These are phyloP conservation scores for Paraconiothyrium brasiliense DNA, from an alignment of 2,329 filamentous ascomycete genomes.

Conservation along the genomic window DNA sequence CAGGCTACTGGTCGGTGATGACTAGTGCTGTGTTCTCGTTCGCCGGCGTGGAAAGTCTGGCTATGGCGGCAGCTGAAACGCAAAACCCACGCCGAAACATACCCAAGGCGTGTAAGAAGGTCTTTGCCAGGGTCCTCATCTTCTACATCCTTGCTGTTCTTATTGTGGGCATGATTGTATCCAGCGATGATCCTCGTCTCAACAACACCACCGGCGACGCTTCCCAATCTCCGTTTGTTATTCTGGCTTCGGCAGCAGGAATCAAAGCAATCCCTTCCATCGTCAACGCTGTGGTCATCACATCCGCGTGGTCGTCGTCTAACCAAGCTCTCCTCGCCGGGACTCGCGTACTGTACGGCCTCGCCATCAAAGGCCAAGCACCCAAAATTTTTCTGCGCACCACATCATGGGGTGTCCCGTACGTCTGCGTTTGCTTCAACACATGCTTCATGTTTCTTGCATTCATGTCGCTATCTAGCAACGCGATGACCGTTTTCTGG, in stretches of 20 bases:
- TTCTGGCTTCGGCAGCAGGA: slow-evolving; percentile 72
- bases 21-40: slow-evolving; percentile 58
- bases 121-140: slow-evolving; percentile 63
- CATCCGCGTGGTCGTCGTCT: slow-evolving; percentile 73
- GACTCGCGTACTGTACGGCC: slow-evolving; percentile 59
- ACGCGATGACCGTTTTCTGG: slow-evolving; percentile 61
- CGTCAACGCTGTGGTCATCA: slow-evolving; percentile 79
- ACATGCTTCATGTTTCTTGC: slow-evolving; percentile 55
- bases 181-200: slow-evolving; percentile 61
- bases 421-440: slow-evolving; percentile 45
- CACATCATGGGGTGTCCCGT: slow-evolving; percentile 52
- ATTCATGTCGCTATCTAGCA: slow-evolving; percentile 58
- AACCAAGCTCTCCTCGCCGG: slow-evolving; percentile 69
- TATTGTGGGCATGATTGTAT: slow-evolving; percentile 66
- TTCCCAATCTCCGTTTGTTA: slow-evolving; percentile 57
- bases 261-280: slow-evolving; percentile 73
- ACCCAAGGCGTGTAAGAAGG: slow-evolving; percentile 61
- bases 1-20: slow-evolving; percentile 62
- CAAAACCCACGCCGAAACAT: slow-evolving; percentile 51
- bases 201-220: slow-evolving; percentile 52
- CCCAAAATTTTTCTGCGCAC: slow-evolving; percentile 59
- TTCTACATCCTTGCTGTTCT: slow-evolving; percentile 63
- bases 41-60: slow-evolving; percentile 39
- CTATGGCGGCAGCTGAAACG: slow-evolving; percentile 42
- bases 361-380: slow-evolving; percentile 60